Base-by-base conservation (phyloP, 352 stramenopile species). In the Phytophthora sp. region DNA sequence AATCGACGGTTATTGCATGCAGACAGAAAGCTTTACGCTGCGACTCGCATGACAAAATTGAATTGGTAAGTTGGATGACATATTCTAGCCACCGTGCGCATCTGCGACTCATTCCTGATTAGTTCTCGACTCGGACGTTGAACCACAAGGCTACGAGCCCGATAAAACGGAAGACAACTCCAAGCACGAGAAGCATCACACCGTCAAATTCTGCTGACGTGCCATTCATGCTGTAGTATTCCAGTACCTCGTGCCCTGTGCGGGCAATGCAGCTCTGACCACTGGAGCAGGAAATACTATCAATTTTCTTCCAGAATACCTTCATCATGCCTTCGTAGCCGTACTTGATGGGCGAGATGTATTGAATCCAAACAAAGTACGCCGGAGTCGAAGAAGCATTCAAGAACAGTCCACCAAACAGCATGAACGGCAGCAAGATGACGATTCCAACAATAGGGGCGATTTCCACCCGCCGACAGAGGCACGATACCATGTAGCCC, bases 301-400 rank as follows among this genome's bases (percentile, higher is more conserved):
- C 31, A 23, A 82, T 55, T 42, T 74, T 21, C 13, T 57, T 55
- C 77, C 73, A 89, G 62, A 77, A 86, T 1, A 72, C 43, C 26
- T 75, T 75, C 70, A 81, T 83, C 17, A 82, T 54, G 0, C 21
- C 73, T 21, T 82, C 74, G 41, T 69, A 86, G 35, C 70, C 67
- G 48, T 78, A 87, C 54, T 83, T 84, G 54, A 89, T 75, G 0
- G 74, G 77, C 26, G 75, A 87, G 43, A 85, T 71, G 53, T 86
- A 84, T 53, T 87, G 66, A 32, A 87, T 61, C 79, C 80, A 89
- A 15, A 77, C 24, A 42, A 87, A 85, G 66, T 84, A 89, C 1
- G 52, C 44, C 0, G 75, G 68, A 0, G 66, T 73, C 10, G 63
- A 64, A 23, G 69, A 51, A 0, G 59, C 27, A 31, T 88, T 88